Conservation (phyloP, 208 protist species). For the Trypanosoma melophagium region DNA sequence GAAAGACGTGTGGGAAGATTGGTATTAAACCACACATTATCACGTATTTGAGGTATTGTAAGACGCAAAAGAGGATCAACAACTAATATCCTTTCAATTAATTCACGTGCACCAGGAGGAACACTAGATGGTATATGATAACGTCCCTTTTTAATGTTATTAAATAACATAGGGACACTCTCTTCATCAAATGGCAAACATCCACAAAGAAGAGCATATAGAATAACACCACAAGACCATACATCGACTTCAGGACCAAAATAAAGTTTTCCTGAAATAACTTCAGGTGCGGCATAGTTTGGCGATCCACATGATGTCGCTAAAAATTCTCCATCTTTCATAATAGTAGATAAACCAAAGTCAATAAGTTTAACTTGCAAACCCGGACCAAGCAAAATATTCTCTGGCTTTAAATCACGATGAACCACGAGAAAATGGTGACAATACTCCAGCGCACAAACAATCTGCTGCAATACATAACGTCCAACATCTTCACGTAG, state of each 20-base stretch:
- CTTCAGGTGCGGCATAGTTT: conserved; percentile 94
- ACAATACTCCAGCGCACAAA: conserved; percentile 98
- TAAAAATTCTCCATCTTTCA: conserved; percentile 88
- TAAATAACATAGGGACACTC: conserved; percentile 88
- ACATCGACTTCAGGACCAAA: conserved; percentile 93
- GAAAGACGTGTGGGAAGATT: conserved; percentile 81
- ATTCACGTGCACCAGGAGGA: conserved; percentile 48
- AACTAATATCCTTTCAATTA: conserved; percentile 88
- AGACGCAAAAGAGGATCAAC: conserved; percentile 89
- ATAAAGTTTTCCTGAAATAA: conserved; percentile 93
- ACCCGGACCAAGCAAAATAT: conserved; percentile 87
- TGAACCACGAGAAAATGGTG: conserved; percentile 95
- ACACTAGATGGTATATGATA: conserved; percentile 79
- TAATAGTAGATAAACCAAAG: conserved; percentile 95
- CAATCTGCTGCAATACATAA: conserved; percentile 98
- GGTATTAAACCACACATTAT: conserved; percentile 87
- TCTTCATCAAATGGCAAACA: conserved; percentile 94
- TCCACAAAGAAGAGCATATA: conserved; percentile 93
- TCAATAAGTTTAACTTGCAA: conserved; percentile 94
- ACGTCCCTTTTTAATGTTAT: conserved; percentile 89
- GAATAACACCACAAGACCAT: conserved; percentile 95
- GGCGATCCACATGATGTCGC: conserved; percentile 93
- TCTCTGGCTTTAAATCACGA: conserved; percentile 94
- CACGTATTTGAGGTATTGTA: conserved; percentile 89
- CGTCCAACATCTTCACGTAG: conserved; percentile 93